phyloP scores from a whole-genome alignment of 2,329 filamentous ascomycete species.

The Xylaria sp. region DNA sequence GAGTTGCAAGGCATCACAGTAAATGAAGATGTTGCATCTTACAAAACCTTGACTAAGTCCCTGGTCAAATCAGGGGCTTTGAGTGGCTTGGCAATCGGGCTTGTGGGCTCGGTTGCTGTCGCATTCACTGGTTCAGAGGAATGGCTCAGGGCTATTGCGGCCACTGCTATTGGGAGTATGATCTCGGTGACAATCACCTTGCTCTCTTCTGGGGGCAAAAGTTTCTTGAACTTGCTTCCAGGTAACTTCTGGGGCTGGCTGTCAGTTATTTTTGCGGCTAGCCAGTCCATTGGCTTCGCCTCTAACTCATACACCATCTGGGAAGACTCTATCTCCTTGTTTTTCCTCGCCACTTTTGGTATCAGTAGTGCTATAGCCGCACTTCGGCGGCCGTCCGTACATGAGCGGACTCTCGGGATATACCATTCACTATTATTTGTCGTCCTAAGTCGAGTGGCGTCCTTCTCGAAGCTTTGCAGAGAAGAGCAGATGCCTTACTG shows the following conservation, averaged over 20 bases:
- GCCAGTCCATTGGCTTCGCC: constrained; percentile 92
- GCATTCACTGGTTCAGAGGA: constrained; percentile 53
- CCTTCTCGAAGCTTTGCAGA: constrained; percentile 90
- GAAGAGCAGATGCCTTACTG: constrained; percentile 99
- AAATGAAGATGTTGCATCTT: constrained; percentile 48
- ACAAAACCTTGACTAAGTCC: constrained; percentile 54
- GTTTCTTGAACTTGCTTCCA: constrained; percentile 68
- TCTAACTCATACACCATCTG: constrained; percentile 99
- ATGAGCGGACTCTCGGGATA: constrained; percentile 78
- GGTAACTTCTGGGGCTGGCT: constrained; percentile 90
- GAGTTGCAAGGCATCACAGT: constrained; percentile 59
- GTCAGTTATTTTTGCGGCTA: constrained; percentile 81
- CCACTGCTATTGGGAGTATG: constrained; percentile 59
- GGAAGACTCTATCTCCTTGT: constrained; percentile 95
- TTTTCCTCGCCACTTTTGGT: constrained; percentile 91
- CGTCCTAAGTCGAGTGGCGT: constrained; percentile 80
- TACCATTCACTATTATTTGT: constrained; percentile 90
- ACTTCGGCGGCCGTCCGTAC: constrained; percentile 73
- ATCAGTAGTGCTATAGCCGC: constrained; percentile 79
- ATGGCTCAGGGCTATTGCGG: constrained; percentile 55
- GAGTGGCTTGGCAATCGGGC: constrained; percentile 51
- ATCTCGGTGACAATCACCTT: constrained; percentile 56
- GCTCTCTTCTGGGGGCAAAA: constrained; percentile 56
- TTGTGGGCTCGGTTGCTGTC: constrained; percentile 49
- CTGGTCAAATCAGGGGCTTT: constrained; percentile 54